Conservation (phyloP, 2,329 filamentous ascomycete genomes). For the Curvularia spicifera region DNA sequence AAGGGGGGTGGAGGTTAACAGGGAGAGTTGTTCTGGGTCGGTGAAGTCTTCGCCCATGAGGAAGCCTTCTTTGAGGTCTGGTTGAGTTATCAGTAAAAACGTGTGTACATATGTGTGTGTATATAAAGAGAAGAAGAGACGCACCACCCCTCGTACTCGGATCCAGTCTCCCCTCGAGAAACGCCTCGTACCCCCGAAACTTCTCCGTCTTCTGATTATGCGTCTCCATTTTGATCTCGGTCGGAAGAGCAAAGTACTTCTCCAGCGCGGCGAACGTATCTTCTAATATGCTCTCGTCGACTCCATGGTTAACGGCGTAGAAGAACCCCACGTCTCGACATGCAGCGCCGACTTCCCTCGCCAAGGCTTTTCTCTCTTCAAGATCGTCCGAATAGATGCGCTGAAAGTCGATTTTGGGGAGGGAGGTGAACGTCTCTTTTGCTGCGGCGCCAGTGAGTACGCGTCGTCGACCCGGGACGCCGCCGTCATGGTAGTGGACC, state of each 20-base stretch:
- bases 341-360: slow-evolving; percentile 40
- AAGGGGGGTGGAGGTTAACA: slow-evolving; percentile 23
- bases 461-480: slow-evolving; percentile 34
- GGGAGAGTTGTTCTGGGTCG: slow-evolving; percentile 39
- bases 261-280: slow-evolving; percentile 40
- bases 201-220: slow-evolving; percentile 46
- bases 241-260: slow-evolving; percentile 41
- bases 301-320: slow-evolving; percentile 42
- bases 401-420: slow-evolving; percentile 42
- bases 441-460: slow-evolving; percentile 35
- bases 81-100: too few species aligned
- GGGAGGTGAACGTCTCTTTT: slow-evolving; percentile 32
- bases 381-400: slow-evolving; percentile 38
- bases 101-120: too few species aligned
- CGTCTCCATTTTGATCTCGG: slow-evolving; percentile 46
- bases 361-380: slow-evolving; percentile 34
- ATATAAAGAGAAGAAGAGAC: not conserved
- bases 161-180: slow-evolving; percentile 47
- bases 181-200: slow-evolving; percentile 47
- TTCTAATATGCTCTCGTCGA: slow-evolving; percentile 35
- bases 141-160: slow-evolving; percentile 44
- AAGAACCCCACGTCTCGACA: slow-evolving; percentile 46
- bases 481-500: slow-evolving; percentile 44
- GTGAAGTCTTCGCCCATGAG: slow-evolving; percentile 47
- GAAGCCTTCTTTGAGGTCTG: slow-evolving; percentile 47